A percentile compares a stretch with the other conserved stretches of the same genome.
Conservation (phyloP, 2,329 filamentous ascomycete genomes). For the Cadophora sp. region DNA sequence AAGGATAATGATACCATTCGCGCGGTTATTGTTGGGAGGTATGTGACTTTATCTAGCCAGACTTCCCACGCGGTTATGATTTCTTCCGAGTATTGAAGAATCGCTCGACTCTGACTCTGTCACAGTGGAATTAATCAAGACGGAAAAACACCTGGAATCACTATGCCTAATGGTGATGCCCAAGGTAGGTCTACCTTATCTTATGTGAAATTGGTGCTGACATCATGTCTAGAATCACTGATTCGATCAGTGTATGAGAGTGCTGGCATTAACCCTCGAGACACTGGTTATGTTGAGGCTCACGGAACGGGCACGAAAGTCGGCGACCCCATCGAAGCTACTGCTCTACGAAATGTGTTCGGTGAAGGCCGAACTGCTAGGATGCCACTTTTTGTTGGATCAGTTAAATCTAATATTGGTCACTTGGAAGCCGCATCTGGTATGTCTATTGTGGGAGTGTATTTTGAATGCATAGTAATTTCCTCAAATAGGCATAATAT, state of each 20-base stretch:
- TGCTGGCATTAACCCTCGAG: slow-evolving; percentile 31
- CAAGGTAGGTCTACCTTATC: slow-evolving; percentile 44
- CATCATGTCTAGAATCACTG: slow-evolving; percentile 33
- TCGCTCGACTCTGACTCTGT: not conserved
- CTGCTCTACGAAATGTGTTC: slow-evolving; percentile 39
- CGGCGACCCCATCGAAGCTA: slow-evolving; percentile 42
- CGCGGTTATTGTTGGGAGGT: slow-evolving; percentile 49
- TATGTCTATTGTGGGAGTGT: slow-evolving; percentile 6
- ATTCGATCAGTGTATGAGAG: slow-evolving; percentile 36
- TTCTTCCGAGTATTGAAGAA: not conserved
- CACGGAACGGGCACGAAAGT: slow-evolving; percentile 42
- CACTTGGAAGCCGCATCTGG: slow-evolving; percentile 46
- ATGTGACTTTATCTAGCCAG: not conserved
- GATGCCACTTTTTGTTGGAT: slow-evolving; percentile 40
- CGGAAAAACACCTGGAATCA: slow-evolving; percentile 54
- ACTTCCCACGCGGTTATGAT: not conserved
- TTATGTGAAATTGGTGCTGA: slow-evolving; percentile 14
- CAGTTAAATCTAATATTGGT: slow-evolving; percentile 45
- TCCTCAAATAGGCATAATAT: slow-evolving; percentile 33
- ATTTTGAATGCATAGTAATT: slow-evolving; percentile 5
- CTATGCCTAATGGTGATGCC: slow-evolving; percentile 52
- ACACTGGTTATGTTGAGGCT: slow-evolving; percentile 39
- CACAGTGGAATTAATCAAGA: slow-evolving; percentile 53
- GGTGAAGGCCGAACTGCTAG: slow-evolving; percentile 37
- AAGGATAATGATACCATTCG: slow-evolving; percentile 51